These are phyloP conservation scores for Fallopia convolvulus DNA, from an alignment of 148 eudicot species.

Conservation along the genomic window DNA sequence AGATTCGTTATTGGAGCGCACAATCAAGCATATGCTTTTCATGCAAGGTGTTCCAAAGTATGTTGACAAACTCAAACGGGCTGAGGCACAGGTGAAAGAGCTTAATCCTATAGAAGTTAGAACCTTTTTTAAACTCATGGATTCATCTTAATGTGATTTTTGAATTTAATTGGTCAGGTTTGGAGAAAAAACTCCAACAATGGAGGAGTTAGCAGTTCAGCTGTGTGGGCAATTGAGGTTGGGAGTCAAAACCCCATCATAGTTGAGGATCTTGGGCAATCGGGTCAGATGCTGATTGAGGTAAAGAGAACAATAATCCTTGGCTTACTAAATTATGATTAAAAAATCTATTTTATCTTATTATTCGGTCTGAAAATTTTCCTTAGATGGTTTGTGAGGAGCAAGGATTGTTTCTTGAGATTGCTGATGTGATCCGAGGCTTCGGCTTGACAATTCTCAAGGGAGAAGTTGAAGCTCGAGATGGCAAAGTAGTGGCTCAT, in stretches of 20 bases:
- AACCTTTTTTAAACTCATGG: background rate
- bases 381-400: conserved; percentile 71
- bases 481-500: conserved; percentile 57
- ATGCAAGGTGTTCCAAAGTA: conserved; percentile 59
- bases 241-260: conserved; percentile 49
- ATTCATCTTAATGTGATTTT: conserved; percentile 3
- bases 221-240: conserved; percentile 66
- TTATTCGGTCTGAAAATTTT: background rate
- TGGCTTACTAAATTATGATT: background rate
- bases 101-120: background rate
- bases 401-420: conserved; percentile 72
- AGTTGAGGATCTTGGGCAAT: conserved; percentile 72
- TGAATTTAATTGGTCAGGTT: conserved; percentile 19
- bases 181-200: conserved; percentile 12
- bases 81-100: conserved; percentile 44
- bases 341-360: background rate
- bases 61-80: conserved; percentile 43
- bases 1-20: conserved; percentile 52
- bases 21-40: conserved; percentile 73
- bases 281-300: conserved; percentile 83
- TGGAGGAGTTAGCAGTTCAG: conserved; percentile 26
- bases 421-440: conserved; percentile 56
- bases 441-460: conserved; percentile 72
- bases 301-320: conserved; percentile 21
- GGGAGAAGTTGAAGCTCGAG: conserved; percentile 65